Base-by-base conservation (phyloP, 225 moss, liverwort and hornwort species). In the Sphagnum contortum region DNA sequence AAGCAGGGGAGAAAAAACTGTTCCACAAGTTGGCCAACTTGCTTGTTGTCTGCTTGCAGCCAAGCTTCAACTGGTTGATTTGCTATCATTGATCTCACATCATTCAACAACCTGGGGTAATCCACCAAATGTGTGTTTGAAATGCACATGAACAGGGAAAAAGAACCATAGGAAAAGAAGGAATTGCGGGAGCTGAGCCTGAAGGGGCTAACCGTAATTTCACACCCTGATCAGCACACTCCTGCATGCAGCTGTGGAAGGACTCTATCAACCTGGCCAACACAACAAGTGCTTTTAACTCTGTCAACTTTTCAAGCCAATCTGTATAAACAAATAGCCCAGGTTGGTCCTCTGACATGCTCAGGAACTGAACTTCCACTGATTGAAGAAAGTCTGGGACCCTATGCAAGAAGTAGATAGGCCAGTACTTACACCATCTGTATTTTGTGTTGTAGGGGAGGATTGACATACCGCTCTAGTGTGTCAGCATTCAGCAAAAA, bases 11-110 rank as follows among this genome's bases (percentile, higher is more conserved):
- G 68, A 50, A 81, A 69, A 44, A 81, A 72, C 57, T 75, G 61
- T 62, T 76, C 84, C 84, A 80, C 78, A 73, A 85, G 71, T 57
- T 81, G 71, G 48, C 84, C 84, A 58, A 81, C 60, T 44, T 85
- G 78, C 48, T 67, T 69, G 47, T 79, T 72, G 29, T 55, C 81
- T 69, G 12, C 65, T 70, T 53, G 84, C 81, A 73, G 67, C 81
- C 6, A 29, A 29, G 29, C 29, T 29, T 70, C 59, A 71, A 62
- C 71, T n/a, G 56, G 67, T 3, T 50, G 76, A 48, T 69, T 69
- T 11, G 70, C 76, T 64, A 85, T 44, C 13, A 76, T 70, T 69
- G 55, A 29, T 45, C 74, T 60, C 45, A 76, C 81, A 46, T 69
- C 76, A 58, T 57, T 78, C 52, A 85, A 68, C 74, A 85, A 72